These are phyloP conservation scores for Albizia julibrissin DNA, from an alignment of 306 rosid species.

Conservation along the genomic window DNA sequence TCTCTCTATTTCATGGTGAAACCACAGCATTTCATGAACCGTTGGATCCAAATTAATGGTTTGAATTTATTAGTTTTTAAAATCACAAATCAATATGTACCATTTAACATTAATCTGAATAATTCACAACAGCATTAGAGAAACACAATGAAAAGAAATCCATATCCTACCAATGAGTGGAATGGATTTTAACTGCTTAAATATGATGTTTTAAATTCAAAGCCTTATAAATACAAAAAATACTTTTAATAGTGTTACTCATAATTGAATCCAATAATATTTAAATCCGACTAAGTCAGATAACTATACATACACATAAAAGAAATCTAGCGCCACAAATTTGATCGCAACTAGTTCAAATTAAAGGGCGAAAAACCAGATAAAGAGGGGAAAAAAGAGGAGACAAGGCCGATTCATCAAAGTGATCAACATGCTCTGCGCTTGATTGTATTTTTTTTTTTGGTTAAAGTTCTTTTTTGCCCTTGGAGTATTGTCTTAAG, in stretches of 20 bases:
- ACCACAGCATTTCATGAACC: not conserved
- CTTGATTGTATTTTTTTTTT: no score
- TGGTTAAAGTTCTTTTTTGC: no score
- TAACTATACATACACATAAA: no score
- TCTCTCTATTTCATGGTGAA: not conserved
- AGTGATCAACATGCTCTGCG: not conserved
- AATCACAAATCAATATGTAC: not conserved
- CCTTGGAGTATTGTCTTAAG: no score
- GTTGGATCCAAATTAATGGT: not conserved
- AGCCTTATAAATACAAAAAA: no score
- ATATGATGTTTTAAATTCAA: no score
- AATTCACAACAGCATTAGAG: not conserved
- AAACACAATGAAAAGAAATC: no score
- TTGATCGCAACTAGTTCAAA: not conserved
- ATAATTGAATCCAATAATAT: no score
- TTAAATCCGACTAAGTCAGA: no score
- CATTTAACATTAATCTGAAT: not conserved
- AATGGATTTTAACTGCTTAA: no score
- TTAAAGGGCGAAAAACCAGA: not conserved
- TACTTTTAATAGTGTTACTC: no score
- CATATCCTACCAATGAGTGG: no score
- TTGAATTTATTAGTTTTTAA: not conserved
- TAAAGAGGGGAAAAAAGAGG: not conserved
- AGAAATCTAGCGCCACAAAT: not conserved
- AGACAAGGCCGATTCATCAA: not conserved